phyloP scores from a whole-genome alignment of 1,284 basidiomycete species.

The Pseudozyma pruni region DNA sequence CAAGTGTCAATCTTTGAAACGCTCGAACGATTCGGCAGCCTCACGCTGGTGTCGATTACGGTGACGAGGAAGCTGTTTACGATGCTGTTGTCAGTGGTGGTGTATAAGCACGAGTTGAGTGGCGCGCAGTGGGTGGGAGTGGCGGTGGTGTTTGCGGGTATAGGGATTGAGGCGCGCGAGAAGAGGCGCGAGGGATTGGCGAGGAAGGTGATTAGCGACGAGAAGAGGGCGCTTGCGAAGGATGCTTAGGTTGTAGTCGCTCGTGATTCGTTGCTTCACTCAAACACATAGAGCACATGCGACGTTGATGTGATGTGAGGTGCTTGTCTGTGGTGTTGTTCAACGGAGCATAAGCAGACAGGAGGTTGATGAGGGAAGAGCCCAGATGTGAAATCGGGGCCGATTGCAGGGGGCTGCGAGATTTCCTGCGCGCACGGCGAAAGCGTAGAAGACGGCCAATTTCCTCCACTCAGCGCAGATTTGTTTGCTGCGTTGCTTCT shows the following conservation, averaged over 20 bases:
- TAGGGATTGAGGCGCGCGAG: slow-evolving; percentile 86
- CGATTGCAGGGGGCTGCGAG: too few relatives aligned
- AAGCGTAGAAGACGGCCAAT: too few relatives aligned
- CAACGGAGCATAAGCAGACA: too few relatives aligned
- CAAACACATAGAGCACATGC: not conserved
- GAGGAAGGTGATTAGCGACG: slow-evolving; percentile 33
- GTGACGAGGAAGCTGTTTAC: slow-evolving; percentile 95
- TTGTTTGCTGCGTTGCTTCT: slow-evolving; percentile 1
- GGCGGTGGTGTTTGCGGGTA: slow-evolving; percentile 88
- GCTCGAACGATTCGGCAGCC: slow-evolving; percentile 90
- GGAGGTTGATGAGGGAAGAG: too few relatives aligned
- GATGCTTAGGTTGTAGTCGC: slow-evolving; percentile 34
- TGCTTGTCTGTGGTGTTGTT: too few relatives aligned
- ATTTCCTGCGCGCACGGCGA: too few relatives aligned
- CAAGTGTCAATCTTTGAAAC: slow-evolving; percentile 99
- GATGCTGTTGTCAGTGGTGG: slow-evolving; percentile 92
- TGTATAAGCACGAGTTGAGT: slow-evolving; percentile 88
- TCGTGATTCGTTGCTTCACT: too few relatives aligned
- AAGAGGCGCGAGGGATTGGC: slow-evolving; percentile 50
- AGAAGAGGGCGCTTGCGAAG: slow-evolving; percentile 42
- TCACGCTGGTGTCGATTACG: slow-evolving; percentile 74
- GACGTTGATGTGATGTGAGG: not conserved
- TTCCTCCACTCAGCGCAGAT: not conserved
- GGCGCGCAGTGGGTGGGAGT: slow-evolving; percentile 90
- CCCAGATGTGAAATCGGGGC: too few relatives aligned